A percentile compares a stretch with the other conserved stretches of the same genome.
phyloP scores from a whole-genome alignment of 163 green algal species.

The Chlorella variabilis region DNA sequence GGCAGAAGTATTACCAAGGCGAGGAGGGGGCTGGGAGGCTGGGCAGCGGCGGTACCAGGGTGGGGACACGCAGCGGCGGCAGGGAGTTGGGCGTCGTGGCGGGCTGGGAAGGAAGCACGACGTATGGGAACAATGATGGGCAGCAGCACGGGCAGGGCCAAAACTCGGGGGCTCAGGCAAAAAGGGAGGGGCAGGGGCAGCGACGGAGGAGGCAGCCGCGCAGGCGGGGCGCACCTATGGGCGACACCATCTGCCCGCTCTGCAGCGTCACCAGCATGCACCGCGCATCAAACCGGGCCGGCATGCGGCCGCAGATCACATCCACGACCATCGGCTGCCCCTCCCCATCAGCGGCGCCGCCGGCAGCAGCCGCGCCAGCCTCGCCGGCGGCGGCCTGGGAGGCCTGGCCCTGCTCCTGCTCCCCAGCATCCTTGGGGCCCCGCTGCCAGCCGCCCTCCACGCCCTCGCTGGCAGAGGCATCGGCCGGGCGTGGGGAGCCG shows the following conservation, averaged over 20 bases:
- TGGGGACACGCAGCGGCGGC: background rate
- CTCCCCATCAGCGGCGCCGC: background rate
- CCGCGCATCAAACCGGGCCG: slow-evolving; percentile 24
- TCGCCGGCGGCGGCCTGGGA: too few species aligned
- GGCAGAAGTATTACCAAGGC: too few species aligned
- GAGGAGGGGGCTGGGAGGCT: background rate
- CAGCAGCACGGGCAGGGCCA: too few species aligned
- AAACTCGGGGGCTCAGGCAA: too few species aligned
- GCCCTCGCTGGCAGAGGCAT: background rate
- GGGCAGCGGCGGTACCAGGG: background rate
- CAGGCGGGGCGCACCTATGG: background rate
- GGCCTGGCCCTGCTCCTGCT: background rate
- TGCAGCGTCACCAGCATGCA: slow-evolving; percentile 23
- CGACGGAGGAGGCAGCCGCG: background rate
- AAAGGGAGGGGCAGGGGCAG: too few species aligned
- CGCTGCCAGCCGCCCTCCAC: background rate
- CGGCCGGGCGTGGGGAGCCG: too few species aligned
- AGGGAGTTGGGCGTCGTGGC: too few species aligned
- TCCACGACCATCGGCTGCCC: slow-evolving; percentile 34
- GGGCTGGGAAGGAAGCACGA: too few species aligned
- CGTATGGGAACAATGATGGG: too few species aligned
- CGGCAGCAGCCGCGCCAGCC: background rate
- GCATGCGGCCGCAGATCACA: slow-evolving; percentile 60
- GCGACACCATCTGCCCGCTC: slow-evolving; percentile 12
- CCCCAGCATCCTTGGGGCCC: background rate